Evolutionary conservation across 768 basidiomycete genomes (phyloP), one percentile per base, ranked within the genome.

Genomic region (Chalciporus piperatus): DNA sequence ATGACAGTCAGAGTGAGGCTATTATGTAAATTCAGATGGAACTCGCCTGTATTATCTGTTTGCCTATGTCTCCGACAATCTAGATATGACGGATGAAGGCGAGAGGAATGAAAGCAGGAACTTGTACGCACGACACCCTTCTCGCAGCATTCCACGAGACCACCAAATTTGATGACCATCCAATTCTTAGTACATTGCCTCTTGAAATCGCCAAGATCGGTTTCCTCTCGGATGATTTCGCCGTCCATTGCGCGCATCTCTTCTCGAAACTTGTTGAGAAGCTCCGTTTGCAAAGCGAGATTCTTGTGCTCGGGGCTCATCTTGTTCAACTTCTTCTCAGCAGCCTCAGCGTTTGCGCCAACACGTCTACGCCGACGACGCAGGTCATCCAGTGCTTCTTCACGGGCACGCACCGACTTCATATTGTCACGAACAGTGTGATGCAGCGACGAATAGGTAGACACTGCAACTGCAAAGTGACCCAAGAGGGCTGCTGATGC

Each of bases 251-350:
- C 60, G 2, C 84, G 74, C 47, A 96, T 95, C 63, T 95, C 87
- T 14, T 85, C 85, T 47, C 86, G 79, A 25, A 95, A 70, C 13
- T 73, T 72, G 58, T 84, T 84, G 41, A 97, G 70, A 2, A 75
- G 67, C 22, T 92, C 90, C 2, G 84, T 87, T 68, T 96, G 94
- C 48, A 73, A 59, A 3, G 72, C 70, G 32, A 92, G 71, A 58
- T 89, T 88, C 76, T 96, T 98, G 73, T 95, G 83, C 67, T 94
- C 91, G 0, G 88, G 78, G 56, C 79, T 80, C 93, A 97, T 95
- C 73, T 87, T 96, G 69, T 77, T 81, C 33, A 98, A 78, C 65
- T 95, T 96, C 74, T 79, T 89, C 58, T 96, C 92, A 3, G 91
- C 92, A 16, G 80, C 70, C 48, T 96, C 93, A 0, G 92, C 89